Base-by-base conservation (phyloP, 108 stramenopile genomes). In the Ochromonas danica region DNA sequence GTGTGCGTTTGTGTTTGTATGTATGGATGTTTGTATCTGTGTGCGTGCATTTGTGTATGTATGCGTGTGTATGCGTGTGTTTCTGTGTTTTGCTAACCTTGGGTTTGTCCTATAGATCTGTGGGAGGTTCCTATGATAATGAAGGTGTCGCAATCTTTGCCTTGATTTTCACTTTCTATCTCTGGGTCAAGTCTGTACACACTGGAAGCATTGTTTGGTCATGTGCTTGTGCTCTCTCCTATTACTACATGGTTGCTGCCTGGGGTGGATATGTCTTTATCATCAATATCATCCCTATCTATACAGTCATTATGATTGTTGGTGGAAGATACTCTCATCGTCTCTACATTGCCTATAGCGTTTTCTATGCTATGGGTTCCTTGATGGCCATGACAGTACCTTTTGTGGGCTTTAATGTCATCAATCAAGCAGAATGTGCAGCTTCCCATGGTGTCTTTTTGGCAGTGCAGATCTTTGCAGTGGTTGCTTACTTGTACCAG, bases 191-290 rank as follows among this genome's bases (percentile, higher is more conserved):
- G 27, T 41, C 87, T 35, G 84, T 88, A 14, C 78, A 82, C 71
- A 85, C 88, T 35, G 90, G 87, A 79, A 79, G 87, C 60, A 84
- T 85, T 80, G 36, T 85, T 61, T 85, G 81, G 81, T 33, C 78
- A 3, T 65, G 67, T 42, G 42, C 51, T 40, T 78, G 81, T 60
- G 85, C 85, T 27, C 39, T 85, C 10, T 79, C 82, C 40, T 85
- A 84, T 79, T 82, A 80, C 74, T 85, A 84, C 81, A 95, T 97
- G 94, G 94, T 94, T 30, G 94, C 96, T 0, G 92, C 94, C 0
- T 98, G 95, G 97, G 95, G 95, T 41, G 95, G 98, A 0, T 98
- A 96, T 88, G 90, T 96, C 71, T 98, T 97, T 91, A 95, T 98
- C 30, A 79, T 97, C 79, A 98, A 98, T 88, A 86, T 97, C 86